Base-by-base conservation (phyloP, 306 rosid species). In the Ziziphus jujuba region DNA sequence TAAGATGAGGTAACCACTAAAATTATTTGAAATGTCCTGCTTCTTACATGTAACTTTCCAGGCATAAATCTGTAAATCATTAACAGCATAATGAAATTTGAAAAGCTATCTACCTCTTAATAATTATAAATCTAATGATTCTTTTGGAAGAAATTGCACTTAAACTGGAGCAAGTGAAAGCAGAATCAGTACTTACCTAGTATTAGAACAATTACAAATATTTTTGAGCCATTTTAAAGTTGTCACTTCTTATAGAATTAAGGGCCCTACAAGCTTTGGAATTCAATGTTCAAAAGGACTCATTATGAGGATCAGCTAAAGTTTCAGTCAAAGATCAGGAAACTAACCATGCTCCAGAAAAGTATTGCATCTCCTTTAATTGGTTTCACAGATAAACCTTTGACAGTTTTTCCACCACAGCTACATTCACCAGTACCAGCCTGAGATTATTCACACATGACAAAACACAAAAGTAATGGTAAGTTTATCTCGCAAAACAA, bases 311-410 rank as follows among this genome's bases (percentile, higher is more conserved):
- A 25, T n/a, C 6, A 67, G 24, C 10, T 40, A 17, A 56, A 43
- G 16, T 24, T 16, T 20, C 17, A 17, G 43, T 50, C 15, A 5
- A 16, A 23, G 17, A 24, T 33, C 22, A 58, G 63, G 77, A 60
- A 56, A 80, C 97, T 80, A 61, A 93, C 99, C 99, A 90, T 86
- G 84, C 99, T 93, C 99, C 97, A 93, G 77, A 93, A 93, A 66
- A 93, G 97, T 63, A 93, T 87, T 5, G 97, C 99, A 57, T 90
- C 85, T 82, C 99, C 99, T 85, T 86, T 88, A 56, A 38, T 49
- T 56, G 99, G 95, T 73, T 90, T 86, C 34, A 93, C 91, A 11
- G 87, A 90, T 76, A 88, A 33, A 70, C 97, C 99, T 69, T 71
- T 63, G 61, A 77, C 80, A 48, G 72, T 66, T 77, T 83, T 85